Conservation (phyloP, 495 filamentous ascomycete genomes). For the Xylaria bambusicola region DNA sequence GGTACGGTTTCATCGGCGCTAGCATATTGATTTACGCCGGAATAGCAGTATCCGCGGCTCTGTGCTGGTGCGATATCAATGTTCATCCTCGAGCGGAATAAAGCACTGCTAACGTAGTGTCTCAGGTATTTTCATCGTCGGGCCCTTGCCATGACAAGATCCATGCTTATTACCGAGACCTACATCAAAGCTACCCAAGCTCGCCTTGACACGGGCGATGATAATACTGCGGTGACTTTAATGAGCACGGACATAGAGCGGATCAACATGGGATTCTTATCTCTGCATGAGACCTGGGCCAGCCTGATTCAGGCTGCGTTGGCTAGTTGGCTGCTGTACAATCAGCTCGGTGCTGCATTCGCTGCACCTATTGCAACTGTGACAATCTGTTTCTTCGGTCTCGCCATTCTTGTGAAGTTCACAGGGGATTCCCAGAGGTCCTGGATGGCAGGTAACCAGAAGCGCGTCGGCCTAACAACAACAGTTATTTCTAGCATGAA, state of each 20-base stretch:
- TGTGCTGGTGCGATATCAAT: slow-evolving; percentile 54
- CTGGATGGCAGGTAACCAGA: slow-evolving; percentile 49
- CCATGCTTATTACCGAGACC: slow-evolving; percentile 31
- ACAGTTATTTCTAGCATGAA: slow-evolving; percentile 50
- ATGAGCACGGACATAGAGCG: slow-evolving; percentile 58
- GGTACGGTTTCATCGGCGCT: slow-evolving; percentile 41
- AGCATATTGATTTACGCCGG: slow-evolving; percentile 55
- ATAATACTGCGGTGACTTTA: slow-evolving; percentile 30
- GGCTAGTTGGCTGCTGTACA: slow-evolving; percentile 32
- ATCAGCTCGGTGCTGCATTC: slow-evolving; percentile 30
- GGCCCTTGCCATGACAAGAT: slow-evolving; percentile 57
- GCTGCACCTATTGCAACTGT: slow-evolving; percentile 31
- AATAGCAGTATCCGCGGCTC: slow-evolving; percentile 53
- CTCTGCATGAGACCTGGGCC: slow-evolving; percentile 60
- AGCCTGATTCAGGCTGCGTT: slow-evolving; percentile 29
- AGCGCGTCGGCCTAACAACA: slow-evolving; percentile 43
- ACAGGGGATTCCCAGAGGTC: slow-evolving; percentile 38
- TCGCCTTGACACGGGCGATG: neutral
- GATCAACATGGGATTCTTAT: slow-evolving; percentile 49
- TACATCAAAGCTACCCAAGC: slow-evolving; percentile 56
- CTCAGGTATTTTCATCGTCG: slow-evolving; percentile 51
- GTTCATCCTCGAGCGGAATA: slow-evolving; percentile 32
- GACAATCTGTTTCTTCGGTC: slow-evolving; percentile 27
- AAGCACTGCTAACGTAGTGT: neutral
- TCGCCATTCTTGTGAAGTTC: slow-evolving; percentile 24